Evolutionary conservation across 495 filamentous ascomycete genomes (phyloP), one percentile per base, ranked within the genome.

Genomic region (Aspergillus panamensis): DNA sequence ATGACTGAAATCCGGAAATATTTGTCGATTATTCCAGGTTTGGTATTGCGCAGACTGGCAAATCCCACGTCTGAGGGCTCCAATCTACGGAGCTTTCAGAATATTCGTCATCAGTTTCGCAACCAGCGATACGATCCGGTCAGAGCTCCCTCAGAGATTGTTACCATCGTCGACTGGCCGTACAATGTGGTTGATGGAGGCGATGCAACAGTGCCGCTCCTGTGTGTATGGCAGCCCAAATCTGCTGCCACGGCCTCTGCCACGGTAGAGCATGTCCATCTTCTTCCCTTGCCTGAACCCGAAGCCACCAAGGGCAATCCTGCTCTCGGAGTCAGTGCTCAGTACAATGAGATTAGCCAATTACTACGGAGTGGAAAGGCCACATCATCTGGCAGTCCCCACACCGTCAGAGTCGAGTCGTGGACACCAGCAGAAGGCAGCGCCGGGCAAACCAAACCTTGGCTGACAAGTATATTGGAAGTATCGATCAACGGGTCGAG

Each of bases 71-170:
- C 35, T 0, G 8, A 39, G 3, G 5, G 17, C 3, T 37, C 49
- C 1, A 20, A 49, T 2, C 16, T 10, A 8, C 61, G 62, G n/a
- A 57, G 62, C 0, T 62, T 67, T n/a, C 31, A 59, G 4, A 51
- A 51, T 48, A 48, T 67, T 7, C 57, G 62, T 14, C 51, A 32
- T 10, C 65, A 65, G 33, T 67, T 67, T 55, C 65, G 65, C 5
- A 67, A 67, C 8, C 65, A 67, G 31, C 51, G 55, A 9, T 59
- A 45, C 19, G 65, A 67, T 29, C 55, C 62, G 1, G 62, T 62
- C 0, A 62, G 48, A 21, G 25, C 54, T 7, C 65, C 65, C 20
- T 63, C 58, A 20, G 65, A 67, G 14, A 47, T 67, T 31, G 50
- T 65, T 1, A 65, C 54, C 6, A 19, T 33, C 0, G 16, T 54